Percentiles rank a stretch among this genome's conserved stretches.
These are phyloP conservation scores for Leccinum imitatum DNA, from an alignment of 768 basidiomycete species.

Conservation along the genomic window DNA sequence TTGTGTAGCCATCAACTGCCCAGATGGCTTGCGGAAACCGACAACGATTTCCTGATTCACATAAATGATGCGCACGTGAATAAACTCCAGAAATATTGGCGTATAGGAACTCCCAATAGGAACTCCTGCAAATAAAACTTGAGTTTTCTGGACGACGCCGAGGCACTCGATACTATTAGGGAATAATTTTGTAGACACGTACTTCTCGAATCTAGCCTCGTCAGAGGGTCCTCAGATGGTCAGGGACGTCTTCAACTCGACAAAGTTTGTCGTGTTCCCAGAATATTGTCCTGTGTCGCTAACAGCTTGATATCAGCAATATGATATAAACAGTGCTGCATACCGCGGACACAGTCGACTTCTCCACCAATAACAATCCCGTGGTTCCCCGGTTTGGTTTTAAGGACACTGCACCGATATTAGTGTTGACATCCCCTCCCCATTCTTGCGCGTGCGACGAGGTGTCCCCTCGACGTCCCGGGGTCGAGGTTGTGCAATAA, in stretches of 20 bases:
- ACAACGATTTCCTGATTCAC: constrained; percentile 71
- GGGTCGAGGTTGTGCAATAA: constrained; percentile 62
- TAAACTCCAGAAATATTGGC: constrained; percentile 25
- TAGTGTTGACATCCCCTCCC: constrained; percentile 84
- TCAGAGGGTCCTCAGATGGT: constrained; percentile 63
- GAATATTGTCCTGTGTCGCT: constrained; percentile 54
- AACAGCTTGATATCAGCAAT: neutral
- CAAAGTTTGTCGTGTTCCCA: constrained; percentile 63
- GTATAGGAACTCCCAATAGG: constrained; percentile 84
- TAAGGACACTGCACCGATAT: constrained; percentile 90
- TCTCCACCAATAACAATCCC: constrained; percentile 84
- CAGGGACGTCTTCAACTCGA: constrained; percentile 88
- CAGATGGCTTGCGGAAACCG: constrained; percentile 82
- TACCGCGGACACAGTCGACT: constrained; percentile 86
- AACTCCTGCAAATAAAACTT: constrained; percentile 93
- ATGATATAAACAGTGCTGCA: constrained; percentile 8
- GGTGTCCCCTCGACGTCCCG: constrained; percentile 19
- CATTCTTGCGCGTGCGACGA: constrained; percentile 47
- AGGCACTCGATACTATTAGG: neutral
- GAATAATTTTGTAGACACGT: constrained; percentile 15
- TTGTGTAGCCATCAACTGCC: constrained; percentile 63
- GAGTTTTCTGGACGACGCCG: constrained; percentile 60
- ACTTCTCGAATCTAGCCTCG: constrained; percentile 80
- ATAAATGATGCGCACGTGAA: neutral
- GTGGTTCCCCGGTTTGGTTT: constrained; percentile 74